A percentile compares a stretch with the other conserved stretches of the same genome.
Evolutionary conservation across 1,139 yeast genomes (phyloP).

Genomic region (Yamadazyma membranifaciens): DNA sequence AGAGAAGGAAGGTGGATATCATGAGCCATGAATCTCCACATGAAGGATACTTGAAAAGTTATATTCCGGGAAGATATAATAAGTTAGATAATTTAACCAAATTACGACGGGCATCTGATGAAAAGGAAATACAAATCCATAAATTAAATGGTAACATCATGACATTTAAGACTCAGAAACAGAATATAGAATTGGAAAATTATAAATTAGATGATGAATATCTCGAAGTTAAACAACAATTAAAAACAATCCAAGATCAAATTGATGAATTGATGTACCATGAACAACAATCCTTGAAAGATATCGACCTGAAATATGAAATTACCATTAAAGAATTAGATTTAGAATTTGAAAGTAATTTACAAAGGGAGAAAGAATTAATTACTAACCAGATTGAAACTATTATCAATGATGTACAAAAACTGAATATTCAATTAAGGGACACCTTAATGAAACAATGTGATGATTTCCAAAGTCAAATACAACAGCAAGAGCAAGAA

Average conservation of each 20-base stretch:
- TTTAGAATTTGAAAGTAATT: slow-evolving; percentile 31
- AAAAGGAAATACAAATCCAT: slow-evolving; percentile 14
- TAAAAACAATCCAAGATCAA: slow-evolving; percentile 22
- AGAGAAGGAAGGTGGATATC: slow-evolving; percentile 7
- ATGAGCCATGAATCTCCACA: background rate
- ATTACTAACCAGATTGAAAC: slow-evolving; percentile 34
- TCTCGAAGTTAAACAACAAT: slow-evolving; percentile 20
- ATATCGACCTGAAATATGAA: slow-evolving; percentile 34
- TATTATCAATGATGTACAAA: slow-evolving; percentile 20
- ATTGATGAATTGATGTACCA: slow-evolving; percentile 30
- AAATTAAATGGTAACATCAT: slow-evolving; percentile 22
- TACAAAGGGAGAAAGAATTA: slow-evolving; percentile 37
- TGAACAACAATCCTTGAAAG: slow-evolving; percentile 25
- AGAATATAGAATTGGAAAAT: slow-evolving; percentile 32
- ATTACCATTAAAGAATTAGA: slow-evolving; percentile 32
- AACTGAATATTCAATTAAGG: slow-evolving; percentile 7
- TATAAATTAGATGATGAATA: slow-evolving; percentile 39
- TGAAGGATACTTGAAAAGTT: slow-evolving; percentile 9
- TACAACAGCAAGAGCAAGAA: slow-evolving; percentile 17
- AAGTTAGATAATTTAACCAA: slow-evolving; percentile 12
- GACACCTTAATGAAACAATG: slow-evolving; percentile 9
- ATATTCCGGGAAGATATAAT: slow-evolving; percentile 15
- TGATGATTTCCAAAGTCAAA: slow-evolving; percentile 4
- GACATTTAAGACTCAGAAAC: slow-evolving; percentile 38
- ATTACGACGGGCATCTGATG: slow-evolving; percentile 11